phyloP scores from a whole-genome alignment of 1,284 basidiomycete genomes.

The Leccinum proximum region DNA sequence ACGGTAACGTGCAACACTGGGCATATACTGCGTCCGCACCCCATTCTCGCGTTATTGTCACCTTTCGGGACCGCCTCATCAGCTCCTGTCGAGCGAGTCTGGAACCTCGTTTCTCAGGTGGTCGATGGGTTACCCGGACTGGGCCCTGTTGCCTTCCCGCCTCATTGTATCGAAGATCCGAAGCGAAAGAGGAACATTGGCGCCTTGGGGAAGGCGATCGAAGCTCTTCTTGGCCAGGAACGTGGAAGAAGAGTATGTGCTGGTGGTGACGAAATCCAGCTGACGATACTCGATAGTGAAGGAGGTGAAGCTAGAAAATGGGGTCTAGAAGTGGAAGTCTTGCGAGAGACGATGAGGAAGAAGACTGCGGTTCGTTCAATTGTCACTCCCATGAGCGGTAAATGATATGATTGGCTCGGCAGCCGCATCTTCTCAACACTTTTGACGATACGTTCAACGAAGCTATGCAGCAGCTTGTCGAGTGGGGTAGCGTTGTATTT shows the following conservation, averaged over 20 bases:
- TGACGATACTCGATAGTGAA: conserved; percentile 38
- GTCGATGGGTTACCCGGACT: conserved; percentile 77
- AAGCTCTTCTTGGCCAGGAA: conserved; percentile 63
- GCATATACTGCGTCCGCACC: conserved; percentile 67
- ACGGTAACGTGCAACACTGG: conserved; percentile 72
- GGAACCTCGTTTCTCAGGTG: conserved; percentile 42
- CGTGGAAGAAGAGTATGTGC: conserved; percentile 72
- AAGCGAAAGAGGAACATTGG: conserved; percentile 78
- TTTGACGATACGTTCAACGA: conserved; percentile 76
- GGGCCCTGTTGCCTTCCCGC: conserved; percentile 77
- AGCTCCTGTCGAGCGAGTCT: conserved; percentile 39
- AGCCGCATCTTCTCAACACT: conserved; percentile 51
- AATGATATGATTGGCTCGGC: conserved; percentile 18
- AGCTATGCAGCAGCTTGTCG: conserved; percentile 79
- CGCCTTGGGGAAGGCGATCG: conserved; percentile 71
- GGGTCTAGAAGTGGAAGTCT: conserved; percentile 59
- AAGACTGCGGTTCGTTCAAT: conserved; percentile 49
- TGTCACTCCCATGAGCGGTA: conserved; percentile 9
- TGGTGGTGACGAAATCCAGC: conserved; percentile 39
- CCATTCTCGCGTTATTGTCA: conserved; percentile 44
- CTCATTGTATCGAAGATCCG: conserved; percentile 83
- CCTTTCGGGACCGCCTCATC: conserved; percentile 38
- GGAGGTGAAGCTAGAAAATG: conserved; percentile 73
- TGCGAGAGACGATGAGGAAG: conserved; percentile 52
- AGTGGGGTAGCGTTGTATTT: conserved; percentile 80